These are phyloP conservation scores for Lichtheimia corymbifera DNA, from an alignment of 371 early-diverging fungal genomes.

Conservation along the genomic window DNA sequence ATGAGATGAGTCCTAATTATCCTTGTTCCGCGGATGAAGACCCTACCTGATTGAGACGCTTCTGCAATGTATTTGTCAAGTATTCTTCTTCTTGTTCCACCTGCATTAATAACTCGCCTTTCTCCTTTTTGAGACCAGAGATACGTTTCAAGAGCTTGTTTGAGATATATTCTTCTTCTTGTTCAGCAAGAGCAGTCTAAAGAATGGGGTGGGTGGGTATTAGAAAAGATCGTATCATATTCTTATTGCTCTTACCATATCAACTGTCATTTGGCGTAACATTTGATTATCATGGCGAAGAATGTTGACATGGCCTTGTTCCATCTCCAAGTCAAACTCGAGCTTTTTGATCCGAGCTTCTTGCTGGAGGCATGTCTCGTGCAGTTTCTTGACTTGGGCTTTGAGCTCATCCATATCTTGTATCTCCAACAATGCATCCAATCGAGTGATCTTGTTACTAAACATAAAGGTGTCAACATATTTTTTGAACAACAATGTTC, in stretches of 20 bases:
- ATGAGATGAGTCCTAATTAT: too few species aligned
- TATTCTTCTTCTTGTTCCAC: slow-evolving; percentile 80
- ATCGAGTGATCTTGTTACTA: slow-evolving; percentile 20
- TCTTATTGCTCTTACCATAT: slow-evolving; percentile 46
- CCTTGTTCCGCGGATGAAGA: too few species aligned
- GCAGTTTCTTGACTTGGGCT: slow-evolving; percentile 37
- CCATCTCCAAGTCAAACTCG: slow-evolving; percentile 69
- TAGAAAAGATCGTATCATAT: too few species aligned
- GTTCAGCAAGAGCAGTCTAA: slow-evolving; percentile 65
- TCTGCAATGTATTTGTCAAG: slow-evolving; percentile 73
- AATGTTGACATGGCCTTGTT: slow-evolving; percentile 68
- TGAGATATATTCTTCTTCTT: slow-evolving; percentile 74
- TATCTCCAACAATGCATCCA: slow-evolving; percentile 31
- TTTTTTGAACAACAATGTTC: not conserved
- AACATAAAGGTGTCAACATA: not conserved
- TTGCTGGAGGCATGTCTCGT: slow-evolving; percentile 44
- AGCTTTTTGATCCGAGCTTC: slow-evolving; percentile 56
- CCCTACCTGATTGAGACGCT: slow-evolving; percentile 63
- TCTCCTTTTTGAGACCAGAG: slow-evolving; percentile 69
- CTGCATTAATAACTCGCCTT: slow-evolving; percentile 64
- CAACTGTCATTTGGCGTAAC: slow-evolving; percentile 61
- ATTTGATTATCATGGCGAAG: slow-evolving; percentile 67
- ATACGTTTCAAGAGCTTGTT: slow-evolving; percentile 69
- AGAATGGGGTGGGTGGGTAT: not conserved
- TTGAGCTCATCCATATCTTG: slow-evolving; percentile 36